phyloP scores from a whole-genome alignment of 1,284 basidiomycete genomes.

The Cystobasidiaceae sp. region DNA sequence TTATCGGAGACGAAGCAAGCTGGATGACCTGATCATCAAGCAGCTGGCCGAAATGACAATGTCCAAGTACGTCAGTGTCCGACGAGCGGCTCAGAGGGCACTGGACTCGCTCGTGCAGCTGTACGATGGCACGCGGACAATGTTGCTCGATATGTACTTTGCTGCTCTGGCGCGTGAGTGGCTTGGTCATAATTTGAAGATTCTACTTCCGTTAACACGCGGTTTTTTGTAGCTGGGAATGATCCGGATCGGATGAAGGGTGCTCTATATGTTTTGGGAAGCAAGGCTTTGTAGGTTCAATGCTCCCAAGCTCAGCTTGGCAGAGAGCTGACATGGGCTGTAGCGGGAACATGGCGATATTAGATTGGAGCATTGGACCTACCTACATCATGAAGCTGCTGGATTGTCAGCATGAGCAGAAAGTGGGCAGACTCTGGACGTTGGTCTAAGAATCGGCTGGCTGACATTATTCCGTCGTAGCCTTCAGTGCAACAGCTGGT shows the following conservation, averaged over 20 bases:
- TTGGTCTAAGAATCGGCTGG: slow-evolving; percentile 16
- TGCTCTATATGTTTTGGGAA: slow-evolving; percentile 79
- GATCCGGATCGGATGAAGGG: slow-evolving; percentile 95
- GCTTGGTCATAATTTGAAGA: no score
- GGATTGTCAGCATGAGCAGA: slow-evolving; percentile 84
- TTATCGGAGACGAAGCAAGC: slow-evolving; percentile 69
- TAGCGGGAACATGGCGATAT: slow-evolving; percentile 44
- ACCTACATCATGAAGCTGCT: slow-evolving; percentile 67
- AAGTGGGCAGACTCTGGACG: slow-evolving; percentile 52
- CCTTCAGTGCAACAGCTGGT: slow-evolving; percentile 88
- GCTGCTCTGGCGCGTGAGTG: slow-evolving; percentile 58
- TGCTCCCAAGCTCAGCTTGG: not conserved
- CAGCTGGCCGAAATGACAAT: slow-evolving; percentile 79
- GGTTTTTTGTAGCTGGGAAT: slow-evolving; percentile 55
- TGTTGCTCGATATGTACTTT: slow-evolving; percentile 51
- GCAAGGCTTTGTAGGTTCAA: slow-evolving; percentile 64
- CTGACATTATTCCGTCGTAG: slow-evolving; percentile 49
- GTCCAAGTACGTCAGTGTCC: slow-evolving; percentile 72
- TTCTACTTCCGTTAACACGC: no score
- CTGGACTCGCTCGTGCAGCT: slow-evolving; percentile 67
- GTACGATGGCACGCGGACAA: slow-evolving; percentile 71
- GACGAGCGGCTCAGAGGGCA: slow-evolving; percentile 66
- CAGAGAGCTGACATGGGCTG: slow-evolving; percentile 30
- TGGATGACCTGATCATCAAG: slow-evolving; percentile 72
- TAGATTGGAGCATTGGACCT: slow-evolving; percentile 64